A percentile compares a stretch with the other conserved stretches of the same genome.
phyloP scores from a whole-genome alignment of 331 rosid species.

The Pyracantha coccinea region DNA sequence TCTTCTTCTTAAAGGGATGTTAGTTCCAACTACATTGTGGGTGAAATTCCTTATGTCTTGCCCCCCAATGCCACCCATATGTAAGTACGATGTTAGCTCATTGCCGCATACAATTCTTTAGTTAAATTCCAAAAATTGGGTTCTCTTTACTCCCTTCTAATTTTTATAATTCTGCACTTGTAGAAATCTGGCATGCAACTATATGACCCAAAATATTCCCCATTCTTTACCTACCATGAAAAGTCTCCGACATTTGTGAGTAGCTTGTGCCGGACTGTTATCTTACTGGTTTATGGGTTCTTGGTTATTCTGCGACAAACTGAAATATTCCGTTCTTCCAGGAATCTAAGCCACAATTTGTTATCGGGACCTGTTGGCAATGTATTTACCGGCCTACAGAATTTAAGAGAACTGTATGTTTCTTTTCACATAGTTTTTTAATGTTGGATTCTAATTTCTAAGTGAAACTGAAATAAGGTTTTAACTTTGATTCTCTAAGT shows the following conservation, averaged over 20 bases:
- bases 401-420: constrained; percentile 63
- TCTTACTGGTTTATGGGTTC: background rate
- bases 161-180: background rate
- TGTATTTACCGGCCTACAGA: constrained; percentile 59
- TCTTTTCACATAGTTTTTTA: constrained; percentile 13
- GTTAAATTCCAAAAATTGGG: background rate
- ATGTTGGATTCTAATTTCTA: constrained; percentile 4
- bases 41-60: constrained; percentile 54
- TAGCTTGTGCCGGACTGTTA: background rate
- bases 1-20: constrained; percentile 44
- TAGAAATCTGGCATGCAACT: constrained; percentile 78
- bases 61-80: constrained; percentile 77
- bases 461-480: constrained; percentile 1
- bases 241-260: constrained; percentile 51
- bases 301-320: constrained; percentile 8
- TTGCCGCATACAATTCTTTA: background rate
- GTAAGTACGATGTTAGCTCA: constrained; percentile 25
- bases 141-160: background rate
- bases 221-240: constrained; percentile 51
- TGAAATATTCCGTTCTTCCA: constrained; percentile 18
- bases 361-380: constrained; percentile 72
- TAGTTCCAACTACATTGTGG: constrained; percentile 58
- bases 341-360: constrained; percentile 82
- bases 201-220: constrained; percentile 50
- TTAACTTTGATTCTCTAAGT: background rate